Conservation (phyloP, 1,284 basidiomycete species). For the Bjerkandera adusta region DNA sequence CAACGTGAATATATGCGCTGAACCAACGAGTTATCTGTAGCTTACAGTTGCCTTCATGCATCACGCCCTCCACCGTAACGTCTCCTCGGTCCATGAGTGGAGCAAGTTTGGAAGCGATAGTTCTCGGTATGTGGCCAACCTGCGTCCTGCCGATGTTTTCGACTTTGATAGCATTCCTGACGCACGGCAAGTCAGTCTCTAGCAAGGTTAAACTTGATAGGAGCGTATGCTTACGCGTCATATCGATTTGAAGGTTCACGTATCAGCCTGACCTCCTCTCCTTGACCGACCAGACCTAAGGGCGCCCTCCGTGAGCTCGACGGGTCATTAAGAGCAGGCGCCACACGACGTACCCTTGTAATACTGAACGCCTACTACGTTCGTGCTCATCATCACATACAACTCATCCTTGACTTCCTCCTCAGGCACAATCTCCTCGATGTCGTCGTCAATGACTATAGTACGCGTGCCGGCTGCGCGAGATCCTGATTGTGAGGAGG, state of each 20-base stretch:
- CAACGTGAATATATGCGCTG: not conserved
- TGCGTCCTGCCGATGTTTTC: constrained; percentile 70
- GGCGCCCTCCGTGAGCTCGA: constrained; percentile 2
- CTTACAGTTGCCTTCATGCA: constrained; percentile 72
- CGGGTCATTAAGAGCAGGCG: not conserved
- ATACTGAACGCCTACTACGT: constrained; percentile 81
- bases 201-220: not conserved
- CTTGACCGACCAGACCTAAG: constrained; percentile 69
- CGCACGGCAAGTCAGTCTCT: not conserved
- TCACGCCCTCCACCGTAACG: constrained; percentile 74
- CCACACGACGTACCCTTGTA: constrained; percentile 52
- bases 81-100: constrained; percentile 64
- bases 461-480: constrained; percentile 39
- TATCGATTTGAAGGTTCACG: constrained; percentile 69
- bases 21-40: constrained; percentile 7
- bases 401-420: constrained; percentile 60
- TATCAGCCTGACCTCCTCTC: constrained; percentile 74
- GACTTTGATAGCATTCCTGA: constrained; percentile 76
- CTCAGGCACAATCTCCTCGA: constrained; percentile 40
- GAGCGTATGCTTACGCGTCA: constrained; percentile 48
- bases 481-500: constrained; percentile 15
- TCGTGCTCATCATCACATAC: constrained; percentile 56
- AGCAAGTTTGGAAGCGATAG: constrained; percentile 60
- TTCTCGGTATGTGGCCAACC: constrained; percentile 76
- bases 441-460: constrained; percentile 38